Conservation (phyloP, 208 protist genomes). For the Angomonas ambiguus region DNA sequence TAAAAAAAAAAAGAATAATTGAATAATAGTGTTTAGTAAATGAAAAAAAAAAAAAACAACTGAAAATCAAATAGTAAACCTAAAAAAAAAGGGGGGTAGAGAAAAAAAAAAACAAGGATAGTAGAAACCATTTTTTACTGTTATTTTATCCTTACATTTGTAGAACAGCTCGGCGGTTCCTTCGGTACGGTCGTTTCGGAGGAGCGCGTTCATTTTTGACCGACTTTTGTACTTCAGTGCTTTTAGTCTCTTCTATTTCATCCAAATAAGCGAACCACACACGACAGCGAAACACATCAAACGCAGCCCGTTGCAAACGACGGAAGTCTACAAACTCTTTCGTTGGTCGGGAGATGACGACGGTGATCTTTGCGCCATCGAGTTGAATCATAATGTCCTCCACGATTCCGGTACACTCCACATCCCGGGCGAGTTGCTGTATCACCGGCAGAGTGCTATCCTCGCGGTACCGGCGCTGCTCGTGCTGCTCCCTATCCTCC, state of each 20-base stretch:
- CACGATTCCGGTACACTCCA: constrained; percentile 38
- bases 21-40: constrained; percentile 7
- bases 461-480: constrained; percentile 32
- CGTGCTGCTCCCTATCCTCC: constrained; percentile 37
- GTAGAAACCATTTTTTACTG: constrained; percentile 10
- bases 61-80: not conserved
- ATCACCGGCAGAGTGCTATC: constrained; percentile 41
- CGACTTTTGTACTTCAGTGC: constrained; percentile 39
- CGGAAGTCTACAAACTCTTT: constrained; percentile 72
- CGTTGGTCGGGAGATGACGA: constrained; percentile 50
- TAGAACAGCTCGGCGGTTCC: no score
- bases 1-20: constrained; percentile 15
- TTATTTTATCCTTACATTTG: not conserved
- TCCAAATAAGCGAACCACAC: constrained; percentile 81
- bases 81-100: constrained; percentile 3
- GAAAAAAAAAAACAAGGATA: not conserved
- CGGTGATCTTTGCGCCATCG: constrained; percentile 74
- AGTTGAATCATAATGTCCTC: constrained; percentile 73
- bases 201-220: no score
- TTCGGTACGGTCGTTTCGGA: constrained; percentile 18
- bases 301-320: constrained; percentile 62
- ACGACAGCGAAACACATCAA: constrained; percentile 72
- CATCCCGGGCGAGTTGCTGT: constrained; percentile 39
- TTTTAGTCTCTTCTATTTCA: constrained; percentile 65
- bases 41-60: constrained; percentile 10